These are phyloP conservation scores for Euphrasia confusa DNA, from an alignment of 257 asterid genomes.

Conservation along the genomic window DNA sequence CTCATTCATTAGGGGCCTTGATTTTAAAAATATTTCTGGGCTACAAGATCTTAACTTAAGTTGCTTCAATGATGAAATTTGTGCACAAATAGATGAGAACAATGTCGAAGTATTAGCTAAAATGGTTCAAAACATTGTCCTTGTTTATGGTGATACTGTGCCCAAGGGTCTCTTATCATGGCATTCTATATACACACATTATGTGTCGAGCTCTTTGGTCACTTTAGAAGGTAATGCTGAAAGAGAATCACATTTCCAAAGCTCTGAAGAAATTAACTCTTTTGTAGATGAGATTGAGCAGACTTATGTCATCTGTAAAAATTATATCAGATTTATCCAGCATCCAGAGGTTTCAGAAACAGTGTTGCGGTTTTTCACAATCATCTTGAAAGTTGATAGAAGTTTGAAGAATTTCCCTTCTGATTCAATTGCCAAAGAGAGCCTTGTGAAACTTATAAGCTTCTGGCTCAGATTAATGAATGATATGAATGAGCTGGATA, in stretches of 20 bases:
- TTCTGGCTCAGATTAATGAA: slow-evolving; percentile 72
- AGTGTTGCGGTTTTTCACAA: slow-evolving; percentile 54
- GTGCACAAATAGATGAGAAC: slow-evolving; percentile 60
- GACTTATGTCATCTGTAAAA: slow-evolving; percentile 45
- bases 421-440: slow-evolving; percentile 52
- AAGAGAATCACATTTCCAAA: slow-evolving; percentile 35
- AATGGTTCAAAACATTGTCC: slow-evolving; percentile 73
- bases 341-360: slow-evolving; percentile 41
- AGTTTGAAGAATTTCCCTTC: slow-evolving; percentile 33
- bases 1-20: slow-evolving; percentile 56
- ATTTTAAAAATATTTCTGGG: slow-evolving; percentile 79
- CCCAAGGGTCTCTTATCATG: slow-evolving; percentile 59
- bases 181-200: slow-evolving; percentile 54
- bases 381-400: slow-evolving; percentile 42
- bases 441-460: slow-evolving; percentile 61
- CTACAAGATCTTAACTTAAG: slow-evolving; percentile 63
- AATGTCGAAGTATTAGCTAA: slow-evolving; percentile 70
- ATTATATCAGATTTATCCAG: slow-evolving; percentile 49
- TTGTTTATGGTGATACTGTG: slow-evolving; percentile 40
- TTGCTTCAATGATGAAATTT: slow-evolving; percentile 62
- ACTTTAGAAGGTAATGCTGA: slow-evolving; percentile 55
- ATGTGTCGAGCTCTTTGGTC: slow-evolving; percentile 50
- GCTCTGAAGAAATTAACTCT: slow-evolving; percentile 46
- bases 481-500: slow-evolving; percentile 48
- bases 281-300: slow-evolving; percentile 59